A percentile compares a stretch with the other conserved stretches of the same genome.
phyloP scores from a whole-genome alignment of 345 rosid genomes.

The Pistacia vera region DNA sequence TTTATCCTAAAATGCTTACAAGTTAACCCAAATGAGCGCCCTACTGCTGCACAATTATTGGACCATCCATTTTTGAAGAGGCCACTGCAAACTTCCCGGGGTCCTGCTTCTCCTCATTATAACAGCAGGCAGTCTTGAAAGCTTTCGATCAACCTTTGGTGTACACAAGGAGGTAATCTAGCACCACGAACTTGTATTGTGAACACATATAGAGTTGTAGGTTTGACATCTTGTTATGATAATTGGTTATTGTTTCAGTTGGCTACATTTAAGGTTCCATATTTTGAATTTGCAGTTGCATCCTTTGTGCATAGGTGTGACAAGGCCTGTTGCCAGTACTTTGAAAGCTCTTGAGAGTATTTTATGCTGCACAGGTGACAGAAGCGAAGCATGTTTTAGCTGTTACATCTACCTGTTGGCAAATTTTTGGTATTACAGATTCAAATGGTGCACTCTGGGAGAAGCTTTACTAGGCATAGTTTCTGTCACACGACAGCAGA shows the following conservation, averaged over 20 bases:
- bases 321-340: background rate
- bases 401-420: background rate
- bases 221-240: background rate
- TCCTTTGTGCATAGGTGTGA: background rate
- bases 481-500: background rate
- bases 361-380: background rate
- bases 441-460: background rate
- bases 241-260: background rate
- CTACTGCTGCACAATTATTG: constrained; percentile 70
- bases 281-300: background rate
- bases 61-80: constrained; percentile 72
- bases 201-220: background rate
- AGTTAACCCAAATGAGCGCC: constrained; percentile 69
- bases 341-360: background rate
- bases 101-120: constrained; percentile 46
- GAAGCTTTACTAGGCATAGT: background rate
- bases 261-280: background rate
- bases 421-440: background rate
- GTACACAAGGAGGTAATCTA: constrained; percentile 6
- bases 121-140: background rate
- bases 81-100: constrained; percentile 38
- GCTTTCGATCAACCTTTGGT: constrained; percentile 7
- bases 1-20: constrained; percentile 65
- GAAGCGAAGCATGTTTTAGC: background rate
- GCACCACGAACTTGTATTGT: background rate